phyloP scores from a whole-genome alignment of 176 grass and related monocot genomes.

The Coix lacrymajobi region DNA sequence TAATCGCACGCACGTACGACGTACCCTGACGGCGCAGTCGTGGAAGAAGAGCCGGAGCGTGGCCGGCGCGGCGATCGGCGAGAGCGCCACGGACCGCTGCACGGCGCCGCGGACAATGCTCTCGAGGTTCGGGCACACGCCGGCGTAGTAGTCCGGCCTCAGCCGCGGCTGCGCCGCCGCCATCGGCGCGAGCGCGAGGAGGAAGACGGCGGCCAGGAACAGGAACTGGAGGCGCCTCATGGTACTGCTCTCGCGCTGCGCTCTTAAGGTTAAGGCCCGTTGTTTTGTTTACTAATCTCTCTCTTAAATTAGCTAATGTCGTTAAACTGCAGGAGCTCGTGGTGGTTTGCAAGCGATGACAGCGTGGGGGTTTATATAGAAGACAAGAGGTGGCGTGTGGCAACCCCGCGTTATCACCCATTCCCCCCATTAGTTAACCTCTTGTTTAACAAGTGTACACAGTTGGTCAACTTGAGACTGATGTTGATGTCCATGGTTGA shows the following conservation, averaged over 20 bases:
- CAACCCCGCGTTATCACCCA: not conserved
- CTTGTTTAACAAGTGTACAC: not conserved
- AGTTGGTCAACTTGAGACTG: not conserved
- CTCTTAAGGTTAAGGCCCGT: slow-evolving; percentile 21
- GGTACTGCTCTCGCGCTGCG: not conserved
- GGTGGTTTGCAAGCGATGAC: slow-evolving; percentile 40
- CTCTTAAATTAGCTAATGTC: slow-evolving; percentile 27
- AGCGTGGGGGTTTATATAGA: slow-evolving; percentile 36
- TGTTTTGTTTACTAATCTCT: slow-evolving; percentile 21
- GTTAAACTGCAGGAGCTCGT: slow-evolving; percentile 4
- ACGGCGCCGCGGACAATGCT: slow-evolving; percentile 41
- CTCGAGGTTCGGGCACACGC: slow-evolving; percentile 52
- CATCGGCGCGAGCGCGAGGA: not conserved
- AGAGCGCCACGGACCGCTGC: slow-evolving; percentile 26
- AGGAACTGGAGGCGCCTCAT: slow-evolving; percentile 27
- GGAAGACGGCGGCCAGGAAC: not conserved
- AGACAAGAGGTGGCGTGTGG: slow-evolving; percentile 6
- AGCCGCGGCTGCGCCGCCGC: not conserved
- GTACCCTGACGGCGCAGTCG: slow-evolving; percentile 60
- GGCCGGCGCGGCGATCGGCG: slow-evolving; percentile 33
- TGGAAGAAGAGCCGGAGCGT: slow-evolving; percentile 73
- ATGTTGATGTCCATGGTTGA: not conserved
- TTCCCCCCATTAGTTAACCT: not conserved
- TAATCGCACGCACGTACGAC: not conserved
- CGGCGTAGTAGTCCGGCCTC: slow-evolving; percentile 39